Base-by-base conservation (phyloP, 2,329 filamentous ascomycete genomes). In the Aspergillus versicolor region DNA sequence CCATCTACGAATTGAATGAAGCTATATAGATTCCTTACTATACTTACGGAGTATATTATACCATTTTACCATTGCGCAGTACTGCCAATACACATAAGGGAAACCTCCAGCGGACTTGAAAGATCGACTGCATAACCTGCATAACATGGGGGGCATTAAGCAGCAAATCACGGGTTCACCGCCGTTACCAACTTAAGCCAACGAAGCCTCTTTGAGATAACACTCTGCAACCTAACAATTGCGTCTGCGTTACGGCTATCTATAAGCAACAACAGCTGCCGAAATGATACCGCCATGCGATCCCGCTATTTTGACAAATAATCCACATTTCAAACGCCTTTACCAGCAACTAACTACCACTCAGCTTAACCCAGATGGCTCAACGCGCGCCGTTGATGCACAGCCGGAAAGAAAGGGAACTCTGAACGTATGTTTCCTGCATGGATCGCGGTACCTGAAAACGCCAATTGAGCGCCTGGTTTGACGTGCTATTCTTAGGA, bases 241-340 rank as follows among this genome's bases (percentile, higher is more conserved):
- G 22, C 27, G 13, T 24, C 27, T 19, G 37, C 4, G 32, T 11
- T 32, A 24, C 24, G 24, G 37, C 21, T 37, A 22, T 21, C 13
- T 27, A 46, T 17, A 15, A 6, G 17, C n/a, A 34, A 27, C 15
- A 11, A 15, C 44, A 44, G 41, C 15, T n/a, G 30, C 17, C 27
- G 22, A 55, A 5, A 79, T 79, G 77, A 73, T 79, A 9, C 75
- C 76, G 38, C 73, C 75, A 45, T 74, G 74, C 44, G 71, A 77
- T 41, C 70, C 71, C 5, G 63, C 66, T 22, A 71, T 76, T 51
- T 67, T 78, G 21, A 68, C 71, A 27, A 66, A 68, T 6, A 78
- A 79, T 52, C 74, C 75, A 7, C 69, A 73, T 49, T 79, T 79
- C 50, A 75, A 77, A 58, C 69, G 66, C 43, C 62, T 78, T 8